A percentile compares a stretch with the other conserved stretches of the same genome.
Conservation (phyloP, 2,329 filamentous ascomycete genomes). For the Epichloe amarillans region DNA sequence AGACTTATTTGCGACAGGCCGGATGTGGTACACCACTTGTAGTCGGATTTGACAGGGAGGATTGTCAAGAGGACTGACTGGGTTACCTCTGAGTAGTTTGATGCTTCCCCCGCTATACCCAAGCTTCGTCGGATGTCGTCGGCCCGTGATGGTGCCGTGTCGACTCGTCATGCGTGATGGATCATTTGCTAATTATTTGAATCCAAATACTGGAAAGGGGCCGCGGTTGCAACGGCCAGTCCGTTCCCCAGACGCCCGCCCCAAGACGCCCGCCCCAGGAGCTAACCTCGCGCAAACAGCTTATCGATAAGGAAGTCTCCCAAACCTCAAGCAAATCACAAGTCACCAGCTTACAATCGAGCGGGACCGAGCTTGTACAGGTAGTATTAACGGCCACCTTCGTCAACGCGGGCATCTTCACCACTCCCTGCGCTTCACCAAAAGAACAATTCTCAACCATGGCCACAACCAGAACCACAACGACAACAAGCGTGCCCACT, state of each 20-base stretch:
- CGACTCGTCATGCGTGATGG: neutral
- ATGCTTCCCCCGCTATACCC: neutral
- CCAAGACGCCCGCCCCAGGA: neutral
- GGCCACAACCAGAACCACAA: conserved; percentile 21
- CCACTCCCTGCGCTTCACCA: neutral
- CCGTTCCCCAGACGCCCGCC: neutral
- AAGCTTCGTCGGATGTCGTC: neutral
- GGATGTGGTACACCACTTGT: neutral
- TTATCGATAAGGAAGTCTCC: conserved; percentile 4
- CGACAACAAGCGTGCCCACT: conserved; percentile 38
- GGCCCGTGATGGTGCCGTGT: neutral
- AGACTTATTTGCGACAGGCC: neutral
- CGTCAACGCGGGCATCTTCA: neutral
- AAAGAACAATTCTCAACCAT: conserved; percentile 4
- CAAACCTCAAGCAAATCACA: neutral
- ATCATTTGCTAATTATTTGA: neutral
- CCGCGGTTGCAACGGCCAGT: neutral
- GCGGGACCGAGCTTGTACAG: neutral
- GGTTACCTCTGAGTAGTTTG: too few species aligned
- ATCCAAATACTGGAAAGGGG: neutral
- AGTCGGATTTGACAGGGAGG: too few species aligned
- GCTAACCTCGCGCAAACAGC: neutral
- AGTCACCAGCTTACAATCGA: too few species aligned
- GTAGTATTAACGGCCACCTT: neutral
- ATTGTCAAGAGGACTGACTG: too few species aligned